phyloP scores from a whole-genome alignment of 2,329 filamentous ascomycete species.

The Phyllosticta citrichinensis region DNA sequence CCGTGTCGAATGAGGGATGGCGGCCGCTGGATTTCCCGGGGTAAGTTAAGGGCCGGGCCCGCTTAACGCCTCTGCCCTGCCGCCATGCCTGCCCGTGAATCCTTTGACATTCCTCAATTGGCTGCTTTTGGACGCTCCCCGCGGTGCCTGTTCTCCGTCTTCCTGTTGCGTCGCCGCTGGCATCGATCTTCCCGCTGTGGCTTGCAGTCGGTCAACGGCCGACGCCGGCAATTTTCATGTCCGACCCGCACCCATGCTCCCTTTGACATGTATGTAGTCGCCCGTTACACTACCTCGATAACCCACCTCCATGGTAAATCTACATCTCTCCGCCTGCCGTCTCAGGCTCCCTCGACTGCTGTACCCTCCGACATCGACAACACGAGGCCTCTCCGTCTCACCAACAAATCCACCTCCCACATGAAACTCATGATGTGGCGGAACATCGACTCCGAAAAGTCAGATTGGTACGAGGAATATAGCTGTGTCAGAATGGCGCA shows the following conservation, averaged over 20 bases:
- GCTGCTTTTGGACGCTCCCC: not conserved
- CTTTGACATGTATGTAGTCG: not conserved
- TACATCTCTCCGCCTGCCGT: not conserved
- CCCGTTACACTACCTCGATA: not conserved
- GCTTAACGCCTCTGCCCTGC: not conserved
- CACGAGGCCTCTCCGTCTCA: not conserved
- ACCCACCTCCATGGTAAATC: not conserved
- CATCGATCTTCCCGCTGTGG: not conserved
- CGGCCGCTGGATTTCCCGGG: not conserved
- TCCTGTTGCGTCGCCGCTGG: not conserved
- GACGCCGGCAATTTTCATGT: not conserved
- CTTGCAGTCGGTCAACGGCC: not conserved
- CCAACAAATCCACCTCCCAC: not conserved
- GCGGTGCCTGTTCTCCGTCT: not conserved
- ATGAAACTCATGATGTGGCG: not conserved
- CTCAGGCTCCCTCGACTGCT: not conserved
- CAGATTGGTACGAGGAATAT: not conserved
- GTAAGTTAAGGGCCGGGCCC: not conserved
- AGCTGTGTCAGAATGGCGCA: not conserved
- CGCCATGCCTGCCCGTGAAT: not conserved
- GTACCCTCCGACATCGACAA: not conserved
- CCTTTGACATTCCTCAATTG: not conserved
- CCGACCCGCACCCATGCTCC: not conserved
- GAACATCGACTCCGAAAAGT: not conserved
- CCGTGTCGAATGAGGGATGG: conserved; percentile 10